These are phyloP conservation scores for Hemileccinum rubropunctum DNA, from an alignment of 768 basidiomycete genomes.

Conservation along the genomic window DNA sequence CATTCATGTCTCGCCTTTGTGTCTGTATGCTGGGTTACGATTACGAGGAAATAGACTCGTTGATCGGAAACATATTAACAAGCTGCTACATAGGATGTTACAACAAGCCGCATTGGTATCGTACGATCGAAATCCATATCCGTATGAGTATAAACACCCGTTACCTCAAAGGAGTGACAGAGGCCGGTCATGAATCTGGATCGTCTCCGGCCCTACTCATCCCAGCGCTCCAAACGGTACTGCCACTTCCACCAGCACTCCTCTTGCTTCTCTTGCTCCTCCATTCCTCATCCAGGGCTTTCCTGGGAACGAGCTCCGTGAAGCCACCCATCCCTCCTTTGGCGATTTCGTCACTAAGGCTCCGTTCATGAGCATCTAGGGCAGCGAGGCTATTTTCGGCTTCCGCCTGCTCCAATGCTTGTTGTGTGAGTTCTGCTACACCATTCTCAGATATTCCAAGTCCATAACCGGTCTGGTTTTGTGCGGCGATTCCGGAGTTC, in stretches of 20 bases:
- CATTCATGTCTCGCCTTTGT: too few relatives aligned
- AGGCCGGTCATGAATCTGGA: constrained; percentile 30
- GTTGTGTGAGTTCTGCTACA: constrained; percentile 57
- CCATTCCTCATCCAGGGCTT: constrained; percentile 46
- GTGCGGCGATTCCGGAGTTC: constrained; percentile 41
- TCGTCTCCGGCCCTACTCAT: constrained; percentile 63
- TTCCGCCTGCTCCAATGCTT: constrained; percentile 75
- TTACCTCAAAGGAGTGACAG: constrained; percentile 4
- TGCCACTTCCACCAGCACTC: constrained; percentile 64
- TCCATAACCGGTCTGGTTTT: constrained; percentile 33
- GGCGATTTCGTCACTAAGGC: constrained; percentile 69
- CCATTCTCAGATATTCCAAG: constrained; percentile 29
- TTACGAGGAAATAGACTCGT: background rate
- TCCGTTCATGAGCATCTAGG: constrained; percentile 77
- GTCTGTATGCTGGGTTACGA: background rate
- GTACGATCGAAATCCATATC: constrained; percentile 20
- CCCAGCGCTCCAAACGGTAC: constrained; percentile 87
- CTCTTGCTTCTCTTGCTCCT: constrained; percentile 48
- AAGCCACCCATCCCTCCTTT: constrained; percentile 73
- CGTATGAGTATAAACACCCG: constrained; percentile 8
- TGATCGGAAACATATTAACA: constrained; percentile 16
- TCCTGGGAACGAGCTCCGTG: constrained; percentile 65
- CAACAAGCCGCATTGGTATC: constrained; percentile 17
- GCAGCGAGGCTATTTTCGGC: constrained; percentile 73
- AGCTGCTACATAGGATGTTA: constrained; percentile 19